Conservation (phyloP, 2,329 filamentous ascomycete species). For the Teratosphaeria viscida region DNA sequence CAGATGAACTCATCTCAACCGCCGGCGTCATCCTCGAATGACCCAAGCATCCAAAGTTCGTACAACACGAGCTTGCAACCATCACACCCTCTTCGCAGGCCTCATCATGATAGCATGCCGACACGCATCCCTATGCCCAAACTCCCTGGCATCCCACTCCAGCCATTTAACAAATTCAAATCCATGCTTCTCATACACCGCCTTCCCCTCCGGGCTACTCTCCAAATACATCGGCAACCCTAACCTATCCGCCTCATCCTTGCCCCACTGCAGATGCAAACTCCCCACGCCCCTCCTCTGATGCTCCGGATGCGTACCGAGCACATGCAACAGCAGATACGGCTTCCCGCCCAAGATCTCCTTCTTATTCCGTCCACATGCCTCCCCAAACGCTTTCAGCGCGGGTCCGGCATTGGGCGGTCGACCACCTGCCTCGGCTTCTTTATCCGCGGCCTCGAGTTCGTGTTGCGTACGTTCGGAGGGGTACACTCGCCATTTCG, state of each 20-base stretch:
- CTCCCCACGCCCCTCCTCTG: slow-evolving; percentile 30
- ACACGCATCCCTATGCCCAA: slow-evolving; percentile 15
- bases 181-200: slow-evolving; percentile 30
- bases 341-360: slow-evolving; percentile 18
- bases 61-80: neutral
- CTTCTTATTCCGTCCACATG: slow-evolving; percentile 14
- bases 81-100: slow-evolving; percentile 7
- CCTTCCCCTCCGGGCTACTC: slow-evolving; percentile 26
- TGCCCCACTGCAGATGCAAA: slow-evolving; percentile 29
- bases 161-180: slow-evolving; percentile 21
- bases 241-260: slow-evolving; percentile 30
- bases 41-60: too few relatives aligned
- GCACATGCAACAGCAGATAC: slow-evolving; percentile 16
- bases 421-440: slow-evolving; percentile 6
- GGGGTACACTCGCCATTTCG: slow-evolving; percentile 22
- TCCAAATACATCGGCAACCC: slow-evolving; percentile 31
- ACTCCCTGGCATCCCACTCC: slow-evolving; percentile 20
- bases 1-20: too few relatives aligned
- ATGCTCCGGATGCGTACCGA: slow-evolving; percentile 30
- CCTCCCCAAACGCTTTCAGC: slow-evolving; percentile 11
- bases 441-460: slow-evolving; percentile 13
- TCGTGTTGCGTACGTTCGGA: slow-evolving; percentile 17
- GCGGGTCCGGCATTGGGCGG: slow-evolving; percentile 9
- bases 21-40: too few relatives aligned
- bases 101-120: slow-evolving; percentile 18